phyloP scores from a whole-genome alignment of 192 early-diverging fungal species.

The Coemansia sp. region DNA sequence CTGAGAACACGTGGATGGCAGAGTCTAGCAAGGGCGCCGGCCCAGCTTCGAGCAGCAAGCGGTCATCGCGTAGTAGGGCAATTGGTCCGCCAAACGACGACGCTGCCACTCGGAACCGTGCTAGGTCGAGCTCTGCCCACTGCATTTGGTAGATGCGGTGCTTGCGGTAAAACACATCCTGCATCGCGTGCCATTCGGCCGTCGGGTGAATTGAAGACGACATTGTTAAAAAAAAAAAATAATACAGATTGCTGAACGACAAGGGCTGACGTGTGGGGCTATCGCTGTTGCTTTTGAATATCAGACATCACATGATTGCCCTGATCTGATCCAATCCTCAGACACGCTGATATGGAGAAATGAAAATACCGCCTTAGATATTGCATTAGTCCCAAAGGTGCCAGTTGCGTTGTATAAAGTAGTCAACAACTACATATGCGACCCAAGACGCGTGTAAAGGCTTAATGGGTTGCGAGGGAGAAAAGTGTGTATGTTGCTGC shows the following conservation, averaged over 20 bases:
- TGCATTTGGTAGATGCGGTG: conserved; percentile 85
- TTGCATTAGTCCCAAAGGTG: no score
- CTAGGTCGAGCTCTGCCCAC: conserved; percentile 89
- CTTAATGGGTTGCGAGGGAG: no score
- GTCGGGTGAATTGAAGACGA: conserved; percentile 22
- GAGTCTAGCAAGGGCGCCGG: conserved; percentile 75
- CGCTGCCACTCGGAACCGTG: conserved; percentile 78
- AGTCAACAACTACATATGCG: no score
- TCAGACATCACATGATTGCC: neutral
- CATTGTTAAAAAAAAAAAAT: neutral
- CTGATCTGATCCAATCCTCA: neutral
- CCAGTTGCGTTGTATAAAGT: no score
- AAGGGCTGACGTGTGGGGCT: no score
- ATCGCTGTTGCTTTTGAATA: no score
- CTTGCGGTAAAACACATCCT: conserved; percentile 60
- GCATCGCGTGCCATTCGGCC: conserved; percentile 48
- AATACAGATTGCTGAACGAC: neutral
- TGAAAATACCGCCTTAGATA: no score
- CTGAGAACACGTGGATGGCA: conserved; percentile 83
- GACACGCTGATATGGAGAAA: no score
- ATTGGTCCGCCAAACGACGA: conserved; percentile 92
- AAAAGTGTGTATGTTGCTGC: no score
- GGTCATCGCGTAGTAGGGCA: conserved; percentile 94
- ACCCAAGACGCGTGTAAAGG: no score
- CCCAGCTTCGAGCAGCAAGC: conserved; percentile 76